A percentile compares a stretch with the other conserved stretches of the same genome.
These are phyloP conservation scores for Cubamyces lactineus DNA, from an alignment of 768 basidiomycete genomes.

Conservation along the genomic window DNA sequence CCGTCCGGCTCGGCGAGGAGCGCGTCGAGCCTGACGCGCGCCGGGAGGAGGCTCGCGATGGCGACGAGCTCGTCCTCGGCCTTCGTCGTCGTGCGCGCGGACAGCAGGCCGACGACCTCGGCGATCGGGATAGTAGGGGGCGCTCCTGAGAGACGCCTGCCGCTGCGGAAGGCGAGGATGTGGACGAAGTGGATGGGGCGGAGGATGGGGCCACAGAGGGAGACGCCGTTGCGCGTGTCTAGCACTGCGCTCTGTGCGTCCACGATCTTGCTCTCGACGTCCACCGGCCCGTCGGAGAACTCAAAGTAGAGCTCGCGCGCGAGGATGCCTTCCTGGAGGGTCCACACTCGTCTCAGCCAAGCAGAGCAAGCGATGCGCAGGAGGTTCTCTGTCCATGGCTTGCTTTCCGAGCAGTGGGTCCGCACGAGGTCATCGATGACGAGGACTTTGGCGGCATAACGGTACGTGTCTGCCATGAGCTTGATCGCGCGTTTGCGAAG, in stretches of 20 bases:
- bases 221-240: neutral
- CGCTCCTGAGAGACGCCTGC: neutral
- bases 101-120: slow-evolving; percentile 10
- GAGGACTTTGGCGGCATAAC: slow-evolving; percentile 12
- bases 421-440: slow-evolving; percentile 18
- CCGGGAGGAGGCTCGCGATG: slow-evolving; percentile 9
- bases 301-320: slow-evolving; percentile 20
- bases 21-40: neutral
- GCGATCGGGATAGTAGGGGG: neutral
- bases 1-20: slow-evolving; percentile 3
- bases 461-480: slow-evolving; percentile 24
- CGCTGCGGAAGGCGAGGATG: neutral
- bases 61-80: slow-evolving; percentile 19
- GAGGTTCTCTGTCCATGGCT: slow-evolving; percentile 9
- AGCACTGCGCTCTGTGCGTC: neutral
- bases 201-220: neutral
- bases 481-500: slow-evolving; percentile 17
- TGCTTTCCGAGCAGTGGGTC: slow-evolving; percentile 2
- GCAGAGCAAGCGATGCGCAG: slow-evolving; percentile 13
- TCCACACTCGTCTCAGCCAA: slow-evolving; percentile 21
- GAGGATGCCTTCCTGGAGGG: slow-evolving; percentile 19
- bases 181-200: neutral
- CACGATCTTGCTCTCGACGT: neutral
- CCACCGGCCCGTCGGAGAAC: slow-evolving; percentile 11
- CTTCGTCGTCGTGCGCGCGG: slow-evolving; percentile 7